A percentile compares a stretch with the other conserved stretches of the same genome.
phyloP scores from a whole-genome alignment of 2,329 filamentous ascomycete genomes.

The Verticillium longisporum region DNA sequence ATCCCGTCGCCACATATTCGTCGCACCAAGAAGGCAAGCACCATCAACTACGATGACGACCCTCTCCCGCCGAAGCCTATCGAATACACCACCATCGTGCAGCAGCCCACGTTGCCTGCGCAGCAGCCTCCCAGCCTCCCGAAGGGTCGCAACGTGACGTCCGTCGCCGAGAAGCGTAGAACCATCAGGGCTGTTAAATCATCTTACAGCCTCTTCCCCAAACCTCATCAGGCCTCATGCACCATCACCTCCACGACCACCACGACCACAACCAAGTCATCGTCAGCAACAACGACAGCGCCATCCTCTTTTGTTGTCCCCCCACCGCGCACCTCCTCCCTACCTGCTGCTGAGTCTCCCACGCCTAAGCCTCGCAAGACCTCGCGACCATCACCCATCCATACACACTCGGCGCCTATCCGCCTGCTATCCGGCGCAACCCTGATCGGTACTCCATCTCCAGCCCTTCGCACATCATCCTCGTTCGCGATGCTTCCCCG shows the following conservation, averaged over 20 bases:
- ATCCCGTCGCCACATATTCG: slow-evolving; percentile 12
- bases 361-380: slow-evolving; percentile 5
- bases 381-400: slow-evolving; percentile 9
- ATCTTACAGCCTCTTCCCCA: slow-evolving; percentile 12
- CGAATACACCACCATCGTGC: slow-evolving; percentile 9
- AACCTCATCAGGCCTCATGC: slow-evolving; percentile 1
- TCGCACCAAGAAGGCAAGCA: slow-evolving; percentile 10
- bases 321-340: not conserved
- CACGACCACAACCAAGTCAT: not conserved
- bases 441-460: slow-evolving; percentile 4
- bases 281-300: not conserved
- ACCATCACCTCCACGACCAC: not conserved
- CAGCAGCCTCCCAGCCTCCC: not conserved
- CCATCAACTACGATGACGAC: slow-evolving; percentile 12
- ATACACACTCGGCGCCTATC: slow-evolving; percentile 9
- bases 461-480: slow-evolving; percentile 5
- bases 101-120: slow-evolving; percentile 3
- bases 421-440: not conserved
- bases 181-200: slow-evolving; percentile 11
- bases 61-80: slow-evolving; percentile 16
- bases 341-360: slow-evolving; percentile 1
- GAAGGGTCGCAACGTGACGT: slow-evolving; percentile 2
- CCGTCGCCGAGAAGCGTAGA: slow-evolving; percentile 12
- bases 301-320: not conserved
- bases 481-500: not conserved